Conservation (phyloP, 2,329 filamentous ascomycete genomes). For the Aspergillus oerlinghausenensis region DNA sequence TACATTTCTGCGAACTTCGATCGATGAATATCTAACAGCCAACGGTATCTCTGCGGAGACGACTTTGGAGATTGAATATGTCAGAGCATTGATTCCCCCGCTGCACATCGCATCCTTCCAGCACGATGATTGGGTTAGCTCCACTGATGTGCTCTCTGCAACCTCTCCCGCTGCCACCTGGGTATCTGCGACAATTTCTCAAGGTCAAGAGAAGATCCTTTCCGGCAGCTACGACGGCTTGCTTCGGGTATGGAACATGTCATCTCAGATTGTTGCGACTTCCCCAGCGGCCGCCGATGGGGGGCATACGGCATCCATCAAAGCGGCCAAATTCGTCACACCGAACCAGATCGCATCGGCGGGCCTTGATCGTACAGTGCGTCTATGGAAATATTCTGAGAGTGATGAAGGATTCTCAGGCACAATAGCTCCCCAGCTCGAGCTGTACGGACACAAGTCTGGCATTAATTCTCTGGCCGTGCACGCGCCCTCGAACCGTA, state of each 20-base stretch:
- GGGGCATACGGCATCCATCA: constrained; percentile 72
- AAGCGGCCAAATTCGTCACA: constrained; percentile 78
- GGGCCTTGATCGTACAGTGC: constrained; percentile 77
- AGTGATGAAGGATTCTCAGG: constrained; percentile 56
- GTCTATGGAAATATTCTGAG: constrained; percentile 85
- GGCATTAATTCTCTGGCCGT: constrained; percentile 71
- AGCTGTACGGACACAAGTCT: constrained; percentile 77
- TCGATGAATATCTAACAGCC: constrained; percentile 82
- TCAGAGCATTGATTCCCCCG: constrained; percentile 84
- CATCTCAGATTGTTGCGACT: constrained; percentile 76
- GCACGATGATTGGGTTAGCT: constrained; percentile 95
- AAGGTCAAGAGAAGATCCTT: constrained; percentile 68
- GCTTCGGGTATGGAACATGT: constrained; percentile 82
- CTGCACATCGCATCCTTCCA: constrained; percentile 87
- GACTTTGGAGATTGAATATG: constrained; percentile 84
- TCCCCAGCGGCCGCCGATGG: constrained; percentile 63
- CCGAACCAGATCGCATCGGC: constrained; percentile 74
- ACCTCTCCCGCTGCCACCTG: constrained; percentile 59
- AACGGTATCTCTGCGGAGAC: constrained; percentile 87
- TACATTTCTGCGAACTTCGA: constrained; percentile 78
- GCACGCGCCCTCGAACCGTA: constrained; percentile 66
- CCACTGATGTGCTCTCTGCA: constrained; percentile 72
- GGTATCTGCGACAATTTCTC: constrained; percentile 45
- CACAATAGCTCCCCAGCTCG: constrained; percentile 66
- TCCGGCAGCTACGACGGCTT: constrained; percentile 92